These are phyloP conservation scores for Marchantia paleacea DNA, from an alignment of 225 moss, liverwort and hornwort species.

Conservation along the genomic window DNA sequence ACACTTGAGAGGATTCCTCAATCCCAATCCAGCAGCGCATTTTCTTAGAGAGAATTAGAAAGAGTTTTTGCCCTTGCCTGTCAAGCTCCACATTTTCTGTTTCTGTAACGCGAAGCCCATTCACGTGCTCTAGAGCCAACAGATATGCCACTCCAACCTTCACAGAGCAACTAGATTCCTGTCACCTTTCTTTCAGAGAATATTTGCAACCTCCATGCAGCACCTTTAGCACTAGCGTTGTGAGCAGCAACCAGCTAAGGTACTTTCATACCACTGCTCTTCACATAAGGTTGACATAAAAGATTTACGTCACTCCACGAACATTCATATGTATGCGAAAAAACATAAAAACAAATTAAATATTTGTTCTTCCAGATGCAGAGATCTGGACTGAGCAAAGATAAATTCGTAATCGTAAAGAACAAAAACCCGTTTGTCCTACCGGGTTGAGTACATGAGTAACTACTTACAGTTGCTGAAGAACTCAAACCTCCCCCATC, in stretches of 20 bases:
- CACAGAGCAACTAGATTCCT: slow-evolving; percentile 5
- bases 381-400: neutral
- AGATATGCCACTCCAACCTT: slow-evolving; percentile 93
- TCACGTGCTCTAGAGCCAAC: slow-evolving; percentile 82
- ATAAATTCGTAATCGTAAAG: too few species aligned
- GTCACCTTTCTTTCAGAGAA: neutral
- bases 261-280: too few species aligned
- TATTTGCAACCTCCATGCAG: neutral
- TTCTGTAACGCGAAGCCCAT: slow-evolving; percentile 65
- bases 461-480: slow-evolving; percentile 84
- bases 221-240: neutral
- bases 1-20: too few species aligned
- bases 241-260: neutral
- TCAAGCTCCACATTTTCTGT: slow-evolving; percentile 87
- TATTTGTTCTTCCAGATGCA: neutral
- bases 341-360: neutral
- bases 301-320: neutral
- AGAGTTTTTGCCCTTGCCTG: slow-evolving; percentile 49
- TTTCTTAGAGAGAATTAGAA: neutral
- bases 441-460: neutral
- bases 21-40: neutral
- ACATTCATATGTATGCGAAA: neutral
- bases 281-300: neutral
- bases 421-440: neutral
- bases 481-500: slow-evolving; percentile 98